Evolutionary conservation across 176 grass and related monocot species (phyloP), one percentile per base, ranked within the genome.

Genomic region (Luzula sylvatica): DNA sequence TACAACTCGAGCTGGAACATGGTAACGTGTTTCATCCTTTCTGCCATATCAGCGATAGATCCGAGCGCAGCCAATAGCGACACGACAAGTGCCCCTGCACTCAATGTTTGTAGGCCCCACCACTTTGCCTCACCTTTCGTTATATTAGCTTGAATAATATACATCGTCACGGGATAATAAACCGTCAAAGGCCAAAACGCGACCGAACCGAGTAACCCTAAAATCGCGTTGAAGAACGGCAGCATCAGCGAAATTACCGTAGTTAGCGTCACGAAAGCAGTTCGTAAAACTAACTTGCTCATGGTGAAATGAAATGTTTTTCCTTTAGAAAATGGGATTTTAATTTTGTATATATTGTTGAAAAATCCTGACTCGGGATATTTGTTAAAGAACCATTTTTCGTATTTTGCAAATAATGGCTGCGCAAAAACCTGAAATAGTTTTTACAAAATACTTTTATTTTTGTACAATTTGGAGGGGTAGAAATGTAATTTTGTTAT

Each of bases 201-300:
- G 20, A 82, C 13, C 22, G 90, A 71, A 9, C 90, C 90, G 3
- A 95, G 80, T 52, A 95, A 41, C 12, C 83, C 83, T 0, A 95
- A 67, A 25, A 95, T 62, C 30, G 89, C 89, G 60, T 95, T 95
- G 76, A 88, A 95, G 83, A 95, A 88, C 13, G 89, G 89, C 14
- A 88, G 79, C 88, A 84, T 62, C 17, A 95, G 61, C 4, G 83
- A 80, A 32, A 88, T 72, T 20, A 88, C 1, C 12, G 88, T 95
- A 5, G 88, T 95, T 20, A 28, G 3, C 9, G 65, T 38, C 42
- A 95, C 83, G 38, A 88, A 84, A 7, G 53, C 43, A 20, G 88
- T 83, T 61, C 83, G 88, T 25, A 95, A 8, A 16, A 95, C 69
- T 35, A 95, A 76, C 76, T 67, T 95, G 73, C 66, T 56, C 69